Conservation (phyloP, 2,329 filamentous ascomycete genomes). For the Ophiocordyceps camponoti-floridani region DNA sequence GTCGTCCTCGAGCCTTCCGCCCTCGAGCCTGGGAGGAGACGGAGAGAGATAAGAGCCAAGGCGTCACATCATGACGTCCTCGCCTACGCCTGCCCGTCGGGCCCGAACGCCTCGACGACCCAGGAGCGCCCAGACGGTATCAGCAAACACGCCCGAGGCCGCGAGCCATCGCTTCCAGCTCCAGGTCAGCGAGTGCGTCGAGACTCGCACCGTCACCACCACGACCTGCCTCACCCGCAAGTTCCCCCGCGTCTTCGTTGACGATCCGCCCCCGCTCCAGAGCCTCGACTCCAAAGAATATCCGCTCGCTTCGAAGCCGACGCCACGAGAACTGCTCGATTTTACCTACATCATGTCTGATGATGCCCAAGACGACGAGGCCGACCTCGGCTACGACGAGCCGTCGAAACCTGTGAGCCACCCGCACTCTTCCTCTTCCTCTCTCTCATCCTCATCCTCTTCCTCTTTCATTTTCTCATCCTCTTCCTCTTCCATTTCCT, state of each 20-base stretch:
- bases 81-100: conserved; percentile 15
- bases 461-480: too few relatives aligned
- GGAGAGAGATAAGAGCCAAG: neutral
- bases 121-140: conserved; percentile 20
- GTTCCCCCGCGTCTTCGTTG: conserved; percentile 72
- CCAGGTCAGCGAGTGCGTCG: conserved; percentile 45
- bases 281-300: conserved; percentile 78
- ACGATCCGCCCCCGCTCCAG: conserved; percentile 49
- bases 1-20: too few relatives aligned
- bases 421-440: too few relatives aligned
- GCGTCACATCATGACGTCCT: conserved; percentile 16
- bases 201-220: conserved; percentile 64
- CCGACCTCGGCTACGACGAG: conserved; percentile 7
- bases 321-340: conserved; percentile 58
- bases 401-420: neutral
- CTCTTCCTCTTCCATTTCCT: too few relatives aligned
- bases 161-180: conserved; percentile 27
- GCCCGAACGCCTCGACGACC: conserved; percentile 17
- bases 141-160: conserved; percentile 28
- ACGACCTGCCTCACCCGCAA: conserved; percentile 75
- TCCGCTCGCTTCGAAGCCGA: conserved; percentile 67
- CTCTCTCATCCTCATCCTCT: neutral
- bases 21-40: too few relatives aligned
- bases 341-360: conserved; percentile 52
- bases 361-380: conserved; percentile 6